Evolutionary conservation across 2,329 filamentous ascomycete species (phyloP).

Genomic region (Magnaporthiopsis poae): DNA sequence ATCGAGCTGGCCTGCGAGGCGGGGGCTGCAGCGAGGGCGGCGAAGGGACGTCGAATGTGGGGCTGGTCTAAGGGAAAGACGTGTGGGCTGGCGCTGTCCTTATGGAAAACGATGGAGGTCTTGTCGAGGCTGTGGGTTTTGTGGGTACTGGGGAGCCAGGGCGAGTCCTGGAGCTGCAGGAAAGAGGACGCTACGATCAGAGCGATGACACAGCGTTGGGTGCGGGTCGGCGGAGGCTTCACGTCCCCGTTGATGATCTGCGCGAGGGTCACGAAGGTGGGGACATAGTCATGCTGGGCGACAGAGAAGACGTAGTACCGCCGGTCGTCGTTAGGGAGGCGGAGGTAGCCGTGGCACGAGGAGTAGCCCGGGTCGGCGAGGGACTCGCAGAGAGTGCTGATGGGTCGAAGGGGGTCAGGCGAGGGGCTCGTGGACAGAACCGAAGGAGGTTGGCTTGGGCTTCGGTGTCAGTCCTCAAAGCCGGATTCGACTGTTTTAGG

Average conservation of each 20-base stretch:
- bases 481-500: too few species aligned
- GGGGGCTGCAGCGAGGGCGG: too few species aligned
- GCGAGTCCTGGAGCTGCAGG: neutral
- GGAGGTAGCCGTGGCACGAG: neutral
- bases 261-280: neutral
- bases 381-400: neutral
- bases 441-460: neutral
- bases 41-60: too few species aligned
- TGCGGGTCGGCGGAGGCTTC: neutral
- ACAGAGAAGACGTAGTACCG: neutral
- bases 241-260: neutral
- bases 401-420: neutral
- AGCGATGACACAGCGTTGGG: neutral
- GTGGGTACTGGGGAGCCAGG: neutral
- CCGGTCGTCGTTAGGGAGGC: neutral
- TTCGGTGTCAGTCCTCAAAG: neutral
- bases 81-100: too few species aligned
- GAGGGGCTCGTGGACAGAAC: neutral
- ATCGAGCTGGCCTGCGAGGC: too few species aligned
- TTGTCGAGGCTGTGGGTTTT: too few species aligned
- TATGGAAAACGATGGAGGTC: too few species aligned
- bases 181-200: neutral
- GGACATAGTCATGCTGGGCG: neutral
- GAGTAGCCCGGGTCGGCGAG: neutral
- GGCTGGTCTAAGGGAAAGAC: too few species aligned